Base-by-base conservation (phyloP, 495 filamentous ascomycete species). In the Xylaria nigripes region DNA sequence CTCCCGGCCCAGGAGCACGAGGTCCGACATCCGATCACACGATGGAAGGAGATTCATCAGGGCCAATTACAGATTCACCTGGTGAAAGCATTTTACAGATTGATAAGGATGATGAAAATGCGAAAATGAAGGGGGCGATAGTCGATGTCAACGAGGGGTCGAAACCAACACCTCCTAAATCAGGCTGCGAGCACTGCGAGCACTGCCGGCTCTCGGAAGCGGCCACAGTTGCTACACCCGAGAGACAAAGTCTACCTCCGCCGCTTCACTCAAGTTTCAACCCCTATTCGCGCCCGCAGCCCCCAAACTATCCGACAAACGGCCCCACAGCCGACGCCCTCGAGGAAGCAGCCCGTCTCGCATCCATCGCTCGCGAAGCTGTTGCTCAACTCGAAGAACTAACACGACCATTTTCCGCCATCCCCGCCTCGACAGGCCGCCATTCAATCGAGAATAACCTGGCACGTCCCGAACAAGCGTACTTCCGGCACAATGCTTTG, bases 301-400 rank as follows among this genome's bases (percentile, higher is more conserved):
- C 18, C 15, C n/a, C 29, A 23, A 22, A 1, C 2, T 24, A 47
- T 32, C 32, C 18, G 1, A 34, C 24, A 21, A 55, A 55, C 1
- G 12, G 48, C 21, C 54, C 54, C 2, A 36, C 54, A 5, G 27
- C 48, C 42, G 47, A 13, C 30, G 47, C 54, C 15, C 54, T 57
- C 6, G 54, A 57, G 32, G 54, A 57, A 51, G 54, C 48, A 40
- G 54, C 54, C n/a, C 54, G 54, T 24, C 48, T 57, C 6, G 41
- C 47, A 38, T 42, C 54, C 2, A 41, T 57, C 16, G 54, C 54
- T 24, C 54, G 54, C 18, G 48, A 51, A 21, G 48, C 54, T 12
- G 42, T 57, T 6, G 40, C 48, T 3, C 41, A 57, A 18, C 47
- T 57, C 5, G 54, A 57, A 22, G 54, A 51, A 6, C 23, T 57